Conservation (phyloP, 257 asterid species). For the Asclepias syriaca region DNA sequence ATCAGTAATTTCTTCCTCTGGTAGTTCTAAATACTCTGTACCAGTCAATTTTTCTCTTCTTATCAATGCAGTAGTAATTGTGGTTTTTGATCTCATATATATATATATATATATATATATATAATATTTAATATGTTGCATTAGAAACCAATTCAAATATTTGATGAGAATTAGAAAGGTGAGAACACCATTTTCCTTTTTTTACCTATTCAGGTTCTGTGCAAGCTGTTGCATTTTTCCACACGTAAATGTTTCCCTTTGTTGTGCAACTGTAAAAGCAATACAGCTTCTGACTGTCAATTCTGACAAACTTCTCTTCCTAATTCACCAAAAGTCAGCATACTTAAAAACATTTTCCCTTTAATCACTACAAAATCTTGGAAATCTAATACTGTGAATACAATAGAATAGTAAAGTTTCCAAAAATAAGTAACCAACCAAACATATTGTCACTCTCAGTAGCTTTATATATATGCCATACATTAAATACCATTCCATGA, state of each 20-base stretch:
- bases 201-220: neutral
- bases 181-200: neutral
- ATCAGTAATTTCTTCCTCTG: neutral
- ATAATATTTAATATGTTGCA: neutral
- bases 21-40: neutral
- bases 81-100: neutral
- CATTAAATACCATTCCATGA: neutral
- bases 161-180: neutral
- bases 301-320: neutral
- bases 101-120: no score
- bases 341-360: neutral
- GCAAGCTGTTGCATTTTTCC: neutral
- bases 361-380: neutral
- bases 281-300: neutral
- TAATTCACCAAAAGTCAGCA: constrained; percentile 3
- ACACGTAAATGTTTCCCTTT: neutral
- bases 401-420: neutral
- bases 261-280: neutral
- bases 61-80: neutral
- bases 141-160: neutral
- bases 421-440: neutral
- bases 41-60: neutral
- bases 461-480: neutral
- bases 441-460: neutral
- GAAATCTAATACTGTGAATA: neutral